Percentiles rank a stretch among this genome's conserved stretches.
phyloP scores from a whole-genome alignment of 257 asterid genomes.

The Rehmannia glutinosa region DNA sequence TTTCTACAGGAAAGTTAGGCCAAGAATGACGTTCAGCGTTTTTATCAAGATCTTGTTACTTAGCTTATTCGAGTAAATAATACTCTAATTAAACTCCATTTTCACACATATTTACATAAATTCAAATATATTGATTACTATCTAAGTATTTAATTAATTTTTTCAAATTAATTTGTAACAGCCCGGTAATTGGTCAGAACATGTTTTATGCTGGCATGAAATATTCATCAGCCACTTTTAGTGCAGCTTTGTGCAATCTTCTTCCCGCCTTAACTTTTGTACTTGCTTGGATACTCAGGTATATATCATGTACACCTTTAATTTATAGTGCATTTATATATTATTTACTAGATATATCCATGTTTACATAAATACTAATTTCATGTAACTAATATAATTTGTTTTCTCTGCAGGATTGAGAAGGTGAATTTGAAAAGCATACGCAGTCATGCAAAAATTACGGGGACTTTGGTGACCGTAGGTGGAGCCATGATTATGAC shows the following conservation, averaged over 20 bases:
- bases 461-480: constrained; percentile 50
- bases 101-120: not conserved
- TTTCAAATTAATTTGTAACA: constrained; percentile 23
- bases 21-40: constrained; percentile 40
- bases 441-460: constrained; percentile 44
- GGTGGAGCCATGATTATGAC: constrained; percentile 71
- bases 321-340: too few species aligned
- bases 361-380: too few species aligned
- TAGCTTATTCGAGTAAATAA: constrained; percentile 52
- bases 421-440: constrained; percentile 36
- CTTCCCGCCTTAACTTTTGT: constrained; percentile 67
- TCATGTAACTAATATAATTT: too few species aligned
- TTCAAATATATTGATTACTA: not conserved
- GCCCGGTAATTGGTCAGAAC: constrained; percentile 74
- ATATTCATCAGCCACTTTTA: constrained; percentile 53
- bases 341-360: too few species aligned
- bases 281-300: constrained; percentile 41
- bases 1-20: constrained; percentile 62
- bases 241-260: constrained; percentile 59
- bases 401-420: constrained; percentile 16
- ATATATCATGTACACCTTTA: too few species aligned
- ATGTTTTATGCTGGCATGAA: constrained; percentile 60
- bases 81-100: not conserved
- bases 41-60: constrained; percentile 48
- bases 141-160: not conserved